phyloP scores from a whole-genome alignment of 2,329 filamentous ascomycete genomes.

The Hortaea sp. region DNA sequence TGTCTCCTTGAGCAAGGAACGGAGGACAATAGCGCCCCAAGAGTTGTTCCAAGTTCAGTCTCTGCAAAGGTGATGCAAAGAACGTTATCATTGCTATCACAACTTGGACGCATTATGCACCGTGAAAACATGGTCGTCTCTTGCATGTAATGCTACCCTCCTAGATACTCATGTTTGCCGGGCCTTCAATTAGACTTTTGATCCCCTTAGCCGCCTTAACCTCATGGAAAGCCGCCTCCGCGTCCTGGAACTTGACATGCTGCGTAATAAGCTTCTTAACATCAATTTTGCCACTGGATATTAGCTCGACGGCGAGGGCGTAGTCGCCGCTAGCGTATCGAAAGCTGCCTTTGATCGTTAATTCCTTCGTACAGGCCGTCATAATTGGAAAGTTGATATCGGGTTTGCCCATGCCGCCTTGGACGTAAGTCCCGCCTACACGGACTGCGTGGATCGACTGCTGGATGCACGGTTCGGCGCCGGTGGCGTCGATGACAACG shows the following conservation, averaged over 20 bases:
- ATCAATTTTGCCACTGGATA: slow-evolving; percentile 25
- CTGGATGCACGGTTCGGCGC: slow-evolving; percentile 70
- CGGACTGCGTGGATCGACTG: slow-evolving; percentile 59
- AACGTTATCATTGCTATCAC: too few relatives aligned
- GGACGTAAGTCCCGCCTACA: slow-evolving; percentile 63
- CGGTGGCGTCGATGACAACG: slow-evolving; percentile 69
- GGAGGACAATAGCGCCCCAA: too few relatives aligned
- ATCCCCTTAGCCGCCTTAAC: slow-evolving; percentile 73
- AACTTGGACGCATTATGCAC: too few relatives aligned
- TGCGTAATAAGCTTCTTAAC: slow-evolving; percentile 42
- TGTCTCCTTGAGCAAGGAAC: too few relatives aligned
- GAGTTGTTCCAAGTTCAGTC: too few relatives aligned
- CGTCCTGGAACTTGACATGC: slow-evolving; percentile 65
- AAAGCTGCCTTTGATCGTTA: slow-evolving; percentile 66
- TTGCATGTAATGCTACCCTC: too few relatives aligned
- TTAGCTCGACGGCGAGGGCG: slow-evolving; percentile 65
- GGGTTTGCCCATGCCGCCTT: slow-evolving; percentile 76
- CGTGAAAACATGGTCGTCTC: too few relatives aligned
- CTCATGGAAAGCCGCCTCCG: slow-evolving; percentile 74
- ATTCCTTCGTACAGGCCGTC: slow-evolving; percentile 76
- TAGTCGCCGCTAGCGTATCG: slow-evolving; percentile 52
- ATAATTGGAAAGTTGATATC: slow-evolving; percentile 86
- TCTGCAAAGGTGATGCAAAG: too few relatives aligned
- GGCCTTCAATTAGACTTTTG: slow-evolving; percentile 44
- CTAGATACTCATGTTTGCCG: neutral